These are phyloP conservation scores for Xylariales sp. DNA, from an alignment of 2,329 filamentous ascomycete genomes.

Conservation along the genomic window DNA sequence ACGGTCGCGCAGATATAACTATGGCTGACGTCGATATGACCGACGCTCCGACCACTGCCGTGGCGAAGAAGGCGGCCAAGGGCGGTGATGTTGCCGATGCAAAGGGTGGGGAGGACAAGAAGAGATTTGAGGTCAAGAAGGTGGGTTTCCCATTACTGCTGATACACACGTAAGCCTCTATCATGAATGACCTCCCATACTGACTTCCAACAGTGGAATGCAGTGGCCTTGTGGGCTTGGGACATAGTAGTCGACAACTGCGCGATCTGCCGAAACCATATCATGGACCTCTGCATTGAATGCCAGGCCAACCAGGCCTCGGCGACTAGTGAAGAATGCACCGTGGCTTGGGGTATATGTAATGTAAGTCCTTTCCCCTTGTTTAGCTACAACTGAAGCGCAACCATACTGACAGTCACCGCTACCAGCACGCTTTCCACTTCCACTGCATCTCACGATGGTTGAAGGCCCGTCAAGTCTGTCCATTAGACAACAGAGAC, in stretches of 20 bases:
- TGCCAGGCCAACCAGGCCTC: slow-evolving; percentile 98
- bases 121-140: slow-evolving; percentile 99
- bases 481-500: slow-evolving; percentile 93
- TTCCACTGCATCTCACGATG: slow-evolving; percentile 99
- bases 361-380: slow-evolving; percentile 83
- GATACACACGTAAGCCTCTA: too few relatives aligned
- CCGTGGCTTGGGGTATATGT: slow-evolving; percentile 98
- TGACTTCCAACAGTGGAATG: slow-evolving; percentile 74
- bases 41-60: slow-evolving; percentile 61
- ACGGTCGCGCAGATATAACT: too few relatives aligned
- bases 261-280: slow-evolving; percentile 98
- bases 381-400: too few relatives aligned
- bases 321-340: slow-evolving; percentile 95
- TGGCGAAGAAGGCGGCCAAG: slow-evolving; percentile 40
- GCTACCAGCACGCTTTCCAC: slow-evolving; percentile 86
- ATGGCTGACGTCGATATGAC: slow-evolving; percentile 99
- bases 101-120: slow-evolving; percentile 73
- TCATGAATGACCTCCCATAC: not conserved
- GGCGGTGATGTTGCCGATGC: slow-evolving; percentile 41
- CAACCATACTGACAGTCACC: not conserved
- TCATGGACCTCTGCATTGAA: slow-evolving; percentile 99
- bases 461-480: slow-evolving; percentile 98
- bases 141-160: slow-evolving; percentile 54
- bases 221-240: slow-evolving; percentile 97
- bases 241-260: slow-evolving; percentile 99